These are phyloP conservation scores for Physocladia obscura DNA, from an alignment of 192 early-diverging fungal species.

Conservation along the genomic window DNA sequence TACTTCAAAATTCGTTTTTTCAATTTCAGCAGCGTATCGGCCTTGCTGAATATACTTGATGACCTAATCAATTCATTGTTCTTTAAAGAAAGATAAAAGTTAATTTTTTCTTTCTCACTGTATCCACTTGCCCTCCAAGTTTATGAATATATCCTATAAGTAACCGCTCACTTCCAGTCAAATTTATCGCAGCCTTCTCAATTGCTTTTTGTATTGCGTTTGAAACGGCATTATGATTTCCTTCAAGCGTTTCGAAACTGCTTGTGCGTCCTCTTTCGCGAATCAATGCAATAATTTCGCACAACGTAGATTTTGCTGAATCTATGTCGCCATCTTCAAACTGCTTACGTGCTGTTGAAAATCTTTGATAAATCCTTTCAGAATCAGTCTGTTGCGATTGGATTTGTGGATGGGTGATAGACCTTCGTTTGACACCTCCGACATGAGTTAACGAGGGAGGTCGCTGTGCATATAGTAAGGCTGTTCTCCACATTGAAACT, in stretches of 20 bases:
- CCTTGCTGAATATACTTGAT: slow-evolving; percentile 6
- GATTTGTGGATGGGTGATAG: too few relatives aligned
- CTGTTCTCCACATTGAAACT: slow-evolving; percentile 53
- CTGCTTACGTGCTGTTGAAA: not conserved
- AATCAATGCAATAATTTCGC: slow-evolving; percentile 5
- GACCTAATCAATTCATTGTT: not conserved
- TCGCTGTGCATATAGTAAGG: slow-evolving; percentile 48
- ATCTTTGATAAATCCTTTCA: not conserved
- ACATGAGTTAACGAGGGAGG: slow-evolving; percentile 38
- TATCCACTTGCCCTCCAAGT: slow-evolving; percentile 26
- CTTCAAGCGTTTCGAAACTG: not conserved
- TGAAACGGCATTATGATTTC: slow-evolving; percentile 1
- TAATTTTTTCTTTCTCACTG: not conserved
- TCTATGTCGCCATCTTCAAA: slow-evolving; percentile 23
- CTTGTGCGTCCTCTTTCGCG: not conserved
- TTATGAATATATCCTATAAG: slow-evolving; percentile 19
- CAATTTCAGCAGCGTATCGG: too few relatives aligned
- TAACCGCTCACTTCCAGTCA: slow-evolving; percentile 18
- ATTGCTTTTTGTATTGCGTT: slow-evolving; percentile 19
- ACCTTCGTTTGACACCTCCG: slow-evolving; percentile 30
- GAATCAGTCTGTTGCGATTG: too few relatives aligned
- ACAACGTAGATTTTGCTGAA: not conserved
- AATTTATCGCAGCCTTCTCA: slow-evolving; percentile 13
- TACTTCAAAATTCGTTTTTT: too few relatives aligned
- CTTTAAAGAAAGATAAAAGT: not conserved